phyloP scores from a whole-genome alignment of 345 rosid genomes.

The Rhodamnia rubescens region DNA sequence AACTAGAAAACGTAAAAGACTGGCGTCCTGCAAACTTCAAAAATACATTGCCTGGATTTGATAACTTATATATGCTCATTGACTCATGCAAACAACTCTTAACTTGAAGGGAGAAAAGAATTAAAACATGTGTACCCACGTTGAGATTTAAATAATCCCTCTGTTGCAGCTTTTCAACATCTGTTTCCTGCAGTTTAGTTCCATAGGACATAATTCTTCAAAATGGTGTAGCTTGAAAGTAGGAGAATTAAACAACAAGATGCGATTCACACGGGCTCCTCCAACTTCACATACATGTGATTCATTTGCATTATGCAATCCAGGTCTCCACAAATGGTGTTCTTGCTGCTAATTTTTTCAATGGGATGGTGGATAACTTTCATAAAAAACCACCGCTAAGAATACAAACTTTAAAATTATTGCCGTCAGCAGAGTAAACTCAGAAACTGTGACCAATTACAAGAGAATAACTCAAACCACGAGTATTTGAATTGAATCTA shows the following conservation, averaged over 20 bases:
- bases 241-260: constrained; percentile 1
- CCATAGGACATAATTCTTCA: background rate
- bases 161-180: constrained; percentile 81
- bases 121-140: constrained; percentile 20
- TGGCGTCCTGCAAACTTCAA: constrained; percentile 62
- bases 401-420: background rate
- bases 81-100: background rate
- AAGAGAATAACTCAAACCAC: background rate
- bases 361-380: background rate
- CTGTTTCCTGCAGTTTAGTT: constrained; percentile 55
- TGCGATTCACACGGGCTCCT: background rate
- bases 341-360: background rate
- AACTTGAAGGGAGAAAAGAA: background rate
- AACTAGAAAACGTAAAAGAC: constrained; percentile 82
- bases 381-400: background rate
- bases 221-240: background rate
- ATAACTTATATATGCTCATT: background rate
- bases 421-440: background rate
- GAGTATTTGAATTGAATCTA: background rate
- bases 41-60: constrained; percentile 3
- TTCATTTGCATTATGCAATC: background rate
- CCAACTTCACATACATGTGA: background rate
- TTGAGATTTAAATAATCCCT: constrained; percentile 75
- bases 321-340: background rate
- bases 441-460: background rate